phyloP scores from a whole-genome alignment of 176 grass and related monocot genomes.

The Pharus latifolius region DNA sequence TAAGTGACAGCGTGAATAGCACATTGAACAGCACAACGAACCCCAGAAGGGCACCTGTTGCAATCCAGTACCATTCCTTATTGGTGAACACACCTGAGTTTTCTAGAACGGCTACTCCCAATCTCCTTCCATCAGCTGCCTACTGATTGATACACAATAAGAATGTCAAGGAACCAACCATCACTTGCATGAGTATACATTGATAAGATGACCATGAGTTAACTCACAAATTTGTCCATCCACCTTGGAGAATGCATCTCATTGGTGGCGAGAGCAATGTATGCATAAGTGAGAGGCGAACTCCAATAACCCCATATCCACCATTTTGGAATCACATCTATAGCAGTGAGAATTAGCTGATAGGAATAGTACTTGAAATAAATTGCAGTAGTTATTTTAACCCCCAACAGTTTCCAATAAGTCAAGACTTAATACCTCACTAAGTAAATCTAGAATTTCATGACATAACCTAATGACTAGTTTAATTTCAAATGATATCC shows the following conservation, averaged over 20 bases:
- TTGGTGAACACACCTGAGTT: slow-evolving; percentile 50
- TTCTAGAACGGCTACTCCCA: slow-evolving; percentile 57
- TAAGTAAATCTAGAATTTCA: neutral
- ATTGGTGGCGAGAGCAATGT: slow-evolving; percentile 66
- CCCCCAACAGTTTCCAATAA: neutral
- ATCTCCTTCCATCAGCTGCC: slow-evolving; percentile 46
- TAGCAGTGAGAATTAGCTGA: slow-evolving; percentile 4
- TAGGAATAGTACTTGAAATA: neutral
- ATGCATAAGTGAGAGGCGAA: slow-evolving; percentile 83
- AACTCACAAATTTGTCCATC: slow-evolving; percentile 66
- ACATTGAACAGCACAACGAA: slow-evolving; percentile 88
- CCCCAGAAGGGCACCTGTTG: slow-evolving; percentile 61
- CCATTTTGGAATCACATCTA: slow-evolving; percentile 84
- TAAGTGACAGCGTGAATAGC: slow-evolving; percentile 79
- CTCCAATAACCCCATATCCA: slow-evolving; percentile 86
- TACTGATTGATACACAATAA: slow-evolving; percentile 10
- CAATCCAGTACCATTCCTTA: slow-evolving; percentile 90
- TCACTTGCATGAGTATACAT: neutral
- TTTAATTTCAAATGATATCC: neutral
- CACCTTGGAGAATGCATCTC: slow-evolving; percentile 90
- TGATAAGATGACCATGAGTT: neutral
- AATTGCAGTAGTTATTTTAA: neutral
- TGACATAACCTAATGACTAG: neutral
- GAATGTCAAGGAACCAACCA: slow-evolving; percentile 16
- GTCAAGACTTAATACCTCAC: neutral